phyloP scores from a whole-genome alignment of 345 rosid genomes.

The Boechera stricta region DNA sequence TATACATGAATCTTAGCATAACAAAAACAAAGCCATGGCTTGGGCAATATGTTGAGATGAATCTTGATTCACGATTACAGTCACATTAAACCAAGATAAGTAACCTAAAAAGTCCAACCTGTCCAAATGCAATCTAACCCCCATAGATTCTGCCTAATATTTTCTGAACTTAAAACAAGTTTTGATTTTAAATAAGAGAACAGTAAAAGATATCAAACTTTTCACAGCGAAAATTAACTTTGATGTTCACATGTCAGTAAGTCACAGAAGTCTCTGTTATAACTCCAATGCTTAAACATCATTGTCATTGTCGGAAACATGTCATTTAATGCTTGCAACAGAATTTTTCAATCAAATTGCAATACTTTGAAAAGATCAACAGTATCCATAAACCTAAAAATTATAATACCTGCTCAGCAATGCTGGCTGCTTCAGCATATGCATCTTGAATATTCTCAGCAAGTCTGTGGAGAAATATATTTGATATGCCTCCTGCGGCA shows the following conservation, averaged over 20 bases:
- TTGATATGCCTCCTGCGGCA: slow-evolving; percentile 99
- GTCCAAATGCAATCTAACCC: slow-evolving; percentile 21
- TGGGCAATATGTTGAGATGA: too few relatives aligned
- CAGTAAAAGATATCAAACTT: slow-evolving; percentile 16
- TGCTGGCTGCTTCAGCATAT: slow-evolving; percentile 98
- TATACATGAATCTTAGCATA: slow-evolving; percentile 2
- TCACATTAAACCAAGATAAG: slow-evolving; percentile 20
- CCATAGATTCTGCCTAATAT: slow-evolving; percentile 26
- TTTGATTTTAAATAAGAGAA: background rate
- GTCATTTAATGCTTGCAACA: slow-evolving; percentile 22
- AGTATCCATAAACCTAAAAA: slow-evolving; percentile 21
- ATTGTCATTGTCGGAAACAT: slow-evolving; percentile 22
- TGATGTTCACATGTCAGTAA: background rate
- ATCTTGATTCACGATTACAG: slow-evolving; percentile 7
- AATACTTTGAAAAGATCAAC: slow-evolving; percentile 12
- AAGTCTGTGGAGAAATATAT: slow-evolving; percentile 96
- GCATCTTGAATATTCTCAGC: slow-evolving; percentile 99
- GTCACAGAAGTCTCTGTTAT: slow-evolving; percentile 26
- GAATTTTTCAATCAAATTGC: background rate
- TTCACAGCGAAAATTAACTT: slow-evolving; percentile 16
- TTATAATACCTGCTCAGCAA: slow-evolving; percentile 87
- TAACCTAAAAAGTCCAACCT: background rate
- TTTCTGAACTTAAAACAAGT: slow-evolving; percentile 7
- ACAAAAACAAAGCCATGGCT: too few relatives aligned
- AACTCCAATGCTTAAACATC: slow-evolving; percentile 20